These are phyloP conservation scores for Rhexocercosporidium sp. DNA, from an alignment of 2,329 filamentous ascomycete genomes.

Conservation along the genomic window DNA sequence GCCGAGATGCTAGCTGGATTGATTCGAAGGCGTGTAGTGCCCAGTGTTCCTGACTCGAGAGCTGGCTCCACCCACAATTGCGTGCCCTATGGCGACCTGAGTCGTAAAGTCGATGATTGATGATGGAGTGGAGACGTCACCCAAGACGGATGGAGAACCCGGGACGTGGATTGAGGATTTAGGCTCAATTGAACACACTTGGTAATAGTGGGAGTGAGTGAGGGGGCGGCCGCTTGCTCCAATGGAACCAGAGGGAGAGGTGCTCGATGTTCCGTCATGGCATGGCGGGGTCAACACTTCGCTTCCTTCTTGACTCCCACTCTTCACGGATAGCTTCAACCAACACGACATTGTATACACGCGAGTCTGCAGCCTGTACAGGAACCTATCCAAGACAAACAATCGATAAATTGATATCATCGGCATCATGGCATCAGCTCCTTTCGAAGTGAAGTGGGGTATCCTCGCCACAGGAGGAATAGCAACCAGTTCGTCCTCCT, in stretches of 20 bases:
- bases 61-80: not conserved
- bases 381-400: not conserved
- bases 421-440: conserved; percentile 35
- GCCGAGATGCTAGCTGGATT: not conserved
- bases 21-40: too few species aligned
- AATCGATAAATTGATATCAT: not conserved
- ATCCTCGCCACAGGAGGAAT: conserved; percentile 46
- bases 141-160: not conserved
- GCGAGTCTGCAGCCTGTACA: not conserved
- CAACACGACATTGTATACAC: not conserved
- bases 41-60: too few species aligned
- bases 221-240: not conserved
- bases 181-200: conserved; percentile 5
- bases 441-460: conserved; percentile 42
- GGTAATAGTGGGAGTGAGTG: too few species aligned
- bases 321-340: not conserved
- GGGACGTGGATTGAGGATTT: not conserved
- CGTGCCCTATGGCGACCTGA: not conserved
- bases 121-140: not conserved
- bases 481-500: conserved; percentile 39
- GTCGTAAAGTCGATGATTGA: conserved; percentile 4
- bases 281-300: conserved; percentile 4
- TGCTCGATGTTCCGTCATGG: not conserved
- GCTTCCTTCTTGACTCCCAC: not conserved
- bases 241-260: not conserved